A percentile compares a stretch with the other conserved stretches of the same genome.
These are phyloP conservation scores for Sechiopsis laciniata DNA, from an alignment of 306 rosid genomes.

Conservation along the genomic window DNA sequence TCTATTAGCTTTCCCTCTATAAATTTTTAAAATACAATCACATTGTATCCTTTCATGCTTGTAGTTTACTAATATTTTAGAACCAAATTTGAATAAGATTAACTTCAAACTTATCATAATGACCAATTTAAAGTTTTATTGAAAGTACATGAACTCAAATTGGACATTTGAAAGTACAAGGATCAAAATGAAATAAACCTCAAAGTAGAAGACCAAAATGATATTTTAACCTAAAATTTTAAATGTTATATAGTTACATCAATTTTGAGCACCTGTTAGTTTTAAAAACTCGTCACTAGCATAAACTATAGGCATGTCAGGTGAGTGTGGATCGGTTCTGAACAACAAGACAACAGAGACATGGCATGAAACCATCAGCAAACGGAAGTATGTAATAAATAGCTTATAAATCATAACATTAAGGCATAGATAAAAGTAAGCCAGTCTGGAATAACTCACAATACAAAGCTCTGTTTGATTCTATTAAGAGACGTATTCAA, in stretches of 20 bases:
- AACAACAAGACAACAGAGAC: conserved; percentile 31
- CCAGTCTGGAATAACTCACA: conserved; percentile 82
- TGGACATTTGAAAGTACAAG: too few species aligned
- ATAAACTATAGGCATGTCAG: conserved; percentile 84
- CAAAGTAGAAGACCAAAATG: too few species aligned
- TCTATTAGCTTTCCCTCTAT: too few species aligned
- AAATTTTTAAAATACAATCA: too few species aligned
- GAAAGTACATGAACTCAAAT: too few species aligned
- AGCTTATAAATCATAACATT: conserved; percentile 15
- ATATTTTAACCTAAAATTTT: neutral
- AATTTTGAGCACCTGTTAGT: conserved; percentile 58
- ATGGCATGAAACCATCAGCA: conserved; percentile 27
- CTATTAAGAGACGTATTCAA: conserved; percentile 94
- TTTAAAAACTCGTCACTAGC: conserved; percentile 83
- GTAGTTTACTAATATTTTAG: too few species aligned
- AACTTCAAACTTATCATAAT: too few species aligned
- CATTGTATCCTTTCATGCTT: too few species aligned
- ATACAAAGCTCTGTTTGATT: conserved; percentile 99
- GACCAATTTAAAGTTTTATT: too few species aligned
- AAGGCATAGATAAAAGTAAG: conserved; percentile 24
- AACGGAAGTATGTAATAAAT: conserved; percentile 30
- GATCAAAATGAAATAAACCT: too few species aligned
- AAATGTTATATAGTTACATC: neutral
- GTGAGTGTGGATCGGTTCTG: conserved; percentile 73
- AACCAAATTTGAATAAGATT: too few species aligned